Evolutionary conservation across 2,329 filamentous ascomycete species (phyloP), one percentile per base, ranked within the genome.

Genomic region (Rhinocladiella mackenziei): DNA sequence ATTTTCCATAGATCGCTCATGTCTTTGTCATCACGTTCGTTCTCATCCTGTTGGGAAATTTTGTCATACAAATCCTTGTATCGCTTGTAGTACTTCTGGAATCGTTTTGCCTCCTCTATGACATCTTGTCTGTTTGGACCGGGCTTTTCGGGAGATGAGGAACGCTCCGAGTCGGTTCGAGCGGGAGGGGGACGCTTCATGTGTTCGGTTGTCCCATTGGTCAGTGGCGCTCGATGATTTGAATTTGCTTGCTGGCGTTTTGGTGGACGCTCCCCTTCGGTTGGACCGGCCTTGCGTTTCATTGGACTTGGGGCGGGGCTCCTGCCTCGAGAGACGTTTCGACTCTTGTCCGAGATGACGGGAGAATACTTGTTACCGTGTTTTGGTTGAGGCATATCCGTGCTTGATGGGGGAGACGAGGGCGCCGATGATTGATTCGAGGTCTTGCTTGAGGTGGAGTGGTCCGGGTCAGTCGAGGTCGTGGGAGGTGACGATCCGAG

Each of bases 401-500:
- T 45, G 25, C 43, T 41, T 7, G 51, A 57, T 20, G 71, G 69
- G 9, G 71, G 71, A 8, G 69, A 71, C 3, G 67, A 69, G 14
- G 68, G 70, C 31, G 67, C 68, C 11, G 68, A 70, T 3, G 68
- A 66, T 33, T 65, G 62, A 30, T 65, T 67, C 13, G 55, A 53
- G n/a, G 45, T 51, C 30, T 67, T 65, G 33, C 66, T 65, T 29
- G 63, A 62, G 37, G 52, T 62, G 51, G 65, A 64, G 56, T 72
- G 65, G 49, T 76, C 67, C 43, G 75, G 65, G 57, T 81, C 76
- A 14, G 77, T 80, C 19, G 75, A 74, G 58, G 78, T 80, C 48
- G 78, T 72, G 4, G 78, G 77, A 15, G 77, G 76, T 2, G 78
- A 80, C 5, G 76, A 77, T 7, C 75, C 77, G 8, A 81, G 71